These are phyloP conservation scores for Phaffomyces thermotolerans DNA, from an alignment of 805 yeast genomes.

Conservation along the genomic window DNA sequence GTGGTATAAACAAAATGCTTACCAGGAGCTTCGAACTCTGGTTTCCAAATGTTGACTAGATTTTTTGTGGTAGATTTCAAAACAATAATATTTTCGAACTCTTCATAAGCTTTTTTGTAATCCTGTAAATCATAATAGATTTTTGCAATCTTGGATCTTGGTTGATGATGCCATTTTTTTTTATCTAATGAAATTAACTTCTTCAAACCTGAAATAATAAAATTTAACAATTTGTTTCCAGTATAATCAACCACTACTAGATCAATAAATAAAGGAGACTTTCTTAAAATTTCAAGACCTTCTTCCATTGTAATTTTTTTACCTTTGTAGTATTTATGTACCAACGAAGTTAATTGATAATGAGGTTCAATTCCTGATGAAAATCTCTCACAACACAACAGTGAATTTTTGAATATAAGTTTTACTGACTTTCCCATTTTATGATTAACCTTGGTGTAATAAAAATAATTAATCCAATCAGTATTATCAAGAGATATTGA, in stretches of 20 bases:
- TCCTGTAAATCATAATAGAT: constrained; percentile 49
- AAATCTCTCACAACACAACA: constrained; percentile 36
- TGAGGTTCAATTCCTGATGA: constrained; percentile 63
- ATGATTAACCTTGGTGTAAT: constrained; percentile 48
- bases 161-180: constrained; percentile 88
- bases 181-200: constrained; percentile 55
- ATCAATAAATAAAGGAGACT: constrained; percentile 23
- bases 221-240: constrained; percentile 19
- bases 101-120: constrained; percentile 47
- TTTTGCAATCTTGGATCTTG: constrained; percentile 63
- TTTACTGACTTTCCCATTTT: constrained; percentile 35
- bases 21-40: constrained; percentile 87
- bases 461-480: constrained; percentile 59
- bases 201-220: constrained; percentile 41
- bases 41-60: constrained; percentile 85
- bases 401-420: constrained; percentile 34
- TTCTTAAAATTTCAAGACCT: constrained; percentile 35
- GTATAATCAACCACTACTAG: constrained; percentile 14
- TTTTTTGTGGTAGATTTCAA: constrained; percentile 62
- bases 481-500: constrained; percentile 37
- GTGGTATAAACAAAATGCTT: constrained; percentile 77
- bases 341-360: constrained; percentile 50
- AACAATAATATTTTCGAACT: constrained; percentile 56
- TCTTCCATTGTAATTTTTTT: constrained; percentile 28
- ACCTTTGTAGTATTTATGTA: constrained; percentile 46